Conservation (phyloP, 2,329 filamentous ascomycete genomes). For the Didymella glomerata region DNA sequence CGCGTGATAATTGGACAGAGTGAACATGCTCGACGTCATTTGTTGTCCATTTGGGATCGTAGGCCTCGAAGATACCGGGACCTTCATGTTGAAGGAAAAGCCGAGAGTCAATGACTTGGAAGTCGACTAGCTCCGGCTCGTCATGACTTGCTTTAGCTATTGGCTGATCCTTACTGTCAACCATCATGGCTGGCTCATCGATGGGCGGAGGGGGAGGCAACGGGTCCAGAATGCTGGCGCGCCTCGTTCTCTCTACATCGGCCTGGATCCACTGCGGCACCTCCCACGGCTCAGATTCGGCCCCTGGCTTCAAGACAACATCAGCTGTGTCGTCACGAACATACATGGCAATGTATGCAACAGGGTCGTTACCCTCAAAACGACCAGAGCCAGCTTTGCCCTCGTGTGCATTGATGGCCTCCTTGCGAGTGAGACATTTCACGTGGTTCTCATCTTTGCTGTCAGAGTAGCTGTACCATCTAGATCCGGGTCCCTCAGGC, state of each 20-base stretch:
- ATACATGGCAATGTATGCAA: conserved; percentile 66
- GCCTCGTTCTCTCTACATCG: conserved; percentile 41
- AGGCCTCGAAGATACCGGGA: conserved; percentile 49
- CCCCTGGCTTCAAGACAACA: conserved; percentile 50
- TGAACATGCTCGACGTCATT: conserved; percentile 26
- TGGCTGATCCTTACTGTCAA: conserved; percentile 15
- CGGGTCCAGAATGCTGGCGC: conserved; percentile 22
- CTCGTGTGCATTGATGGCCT: conserved; percentile 62
- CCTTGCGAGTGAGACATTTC: conserved; percentile 64
- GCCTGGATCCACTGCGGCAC: conserved; percentile 52
- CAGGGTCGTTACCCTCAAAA: conserved; percentile 55
- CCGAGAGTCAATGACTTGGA: conserved; percentile 46
- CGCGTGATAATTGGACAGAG: conserved; percentile 34
- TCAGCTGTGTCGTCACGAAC: conserved; percentile 60
- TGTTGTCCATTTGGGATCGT: conserved; percentile 36
- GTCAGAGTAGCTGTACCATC: conserved; percentile 68
- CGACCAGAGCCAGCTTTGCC: conserved; percentile 53
- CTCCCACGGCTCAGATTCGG: conserved; percentile 58
- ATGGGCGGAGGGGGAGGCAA: conserved; percentile 21
- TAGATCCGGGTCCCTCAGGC: conserved; percentile 63
- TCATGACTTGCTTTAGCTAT: conserved; percentile 4
- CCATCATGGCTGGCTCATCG: conserved; percentile 14
- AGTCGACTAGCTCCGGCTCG: conserved; percentile 29
- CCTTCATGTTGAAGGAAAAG: conserved; percentile 49
- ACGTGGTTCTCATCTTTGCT: conserved; percentile 63